Evolutionary conservation across 164 flowering plant species (phyloP), one percentile per base, ranked within the genome.

Genomic region (Cinnamomum chago): DNA sequence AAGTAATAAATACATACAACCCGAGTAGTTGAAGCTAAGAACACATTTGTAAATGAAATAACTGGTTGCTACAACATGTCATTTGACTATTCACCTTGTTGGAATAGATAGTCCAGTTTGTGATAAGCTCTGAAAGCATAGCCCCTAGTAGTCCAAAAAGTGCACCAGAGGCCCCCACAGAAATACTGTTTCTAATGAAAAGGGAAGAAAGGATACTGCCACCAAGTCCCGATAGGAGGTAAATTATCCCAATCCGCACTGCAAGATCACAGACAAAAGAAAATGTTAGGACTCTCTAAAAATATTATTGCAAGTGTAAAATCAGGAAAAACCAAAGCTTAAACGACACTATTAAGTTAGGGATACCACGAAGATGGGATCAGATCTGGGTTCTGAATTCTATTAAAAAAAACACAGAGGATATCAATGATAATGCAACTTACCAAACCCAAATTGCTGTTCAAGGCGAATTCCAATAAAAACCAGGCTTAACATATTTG

Each of bases 81-180:
- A 13, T 65, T 27, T 52, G 30, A 64, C 17, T 3, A 13, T 75
- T 76, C 58, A 88, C 98, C 89, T 88, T 89, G 87, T 90, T 89
- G 27, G 91, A 72, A 73, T 93, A 90, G 11, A 91, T 81, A 25
- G 81, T 80, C 97, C 95, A 91, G 75, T 93, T 93, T n/a, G 95
- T 90, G 22, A 90, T 47, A 23, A 94, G 88, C 79, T 92, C 98
- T 3, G 97, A 88, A 30, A 94, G 90, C 98, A 90, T 92, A 50
- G 97, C 94, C 71, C 98, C 97, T 65, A 94, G 88, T 73, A 94
- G 93, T 23, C 95, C 98, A 80, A 94, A 94, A 30, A 94, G 87
- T 33, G 97, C 95, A 73, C 98, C 97, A 71, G 98, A 92, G 28
- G 97, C 97, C 50, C 97, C 97, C 51, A 92, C 94, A 33, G 93